A percentile compares a stretch with the other conserved stretches of the same genome.
phyloP scores from a whole-genome alignment of 768 basidiomycete species.

The Tricholoma sp. region DNA sequence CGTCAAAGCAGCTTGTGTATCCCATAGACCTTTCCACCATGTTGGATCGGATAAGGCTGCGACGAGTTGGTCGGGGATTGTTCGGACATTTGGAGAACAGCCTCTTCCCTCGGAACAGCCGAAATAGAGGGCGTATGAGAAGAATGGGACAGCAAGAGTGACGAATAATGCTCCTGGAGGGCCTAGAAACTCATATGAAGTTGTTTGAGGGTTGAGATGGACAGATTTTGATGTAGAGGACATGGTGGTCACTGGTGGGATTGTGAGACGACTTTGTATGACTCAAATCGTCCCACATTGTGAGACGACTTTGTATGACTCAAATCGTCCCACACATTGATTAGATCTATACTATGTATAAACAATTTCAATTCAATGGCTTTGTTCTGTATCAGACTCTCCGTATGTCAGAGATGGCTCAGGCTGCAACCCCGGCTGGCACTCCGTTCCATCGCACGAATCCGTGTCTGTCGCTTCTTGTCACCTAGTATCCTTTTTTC shows the following conservation, averaged over 20 bases:
- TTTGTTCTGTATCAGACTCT: too few relatives aligned
- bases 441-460: neutral
- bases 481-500: conserved; percentile 1
- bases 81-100: conserved; percentile 55
- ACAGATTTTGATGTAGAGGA: conserved; percentile 5
- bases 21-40: conserved; percentile 81
- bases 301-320: neutral
- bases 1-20: conserved; percentile 65
- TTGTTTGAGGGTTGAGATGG: conserved; percentile 62
- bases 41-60: conserved; percentile 39
- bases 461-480: neutral
- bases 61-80: conserved; percentile 38
- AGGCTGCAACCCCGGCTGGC: neutral
- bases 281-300: neutral
- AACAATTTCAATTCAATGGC: neutral
- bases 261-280: neutral
- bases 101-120: conserved; percentile 67
- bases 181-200: conserved; percentile 75
- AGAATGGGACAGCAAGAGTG: conserved; percentile 62
- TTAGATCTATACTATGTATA: too few relatives aligned
- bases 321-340: too few relatives aligned
- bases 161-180: conserved; percentile 73
- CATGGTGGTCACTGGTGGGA: conserved; percentile 19
- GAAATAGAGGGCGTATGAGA: conserved; percentile 73
- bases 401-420: neutral